These are phyloP conservation scores for Aegilops tauschii DNA, from an alignment of 176 grass and related monocot species.

Conservation along the genomic window DNA sequence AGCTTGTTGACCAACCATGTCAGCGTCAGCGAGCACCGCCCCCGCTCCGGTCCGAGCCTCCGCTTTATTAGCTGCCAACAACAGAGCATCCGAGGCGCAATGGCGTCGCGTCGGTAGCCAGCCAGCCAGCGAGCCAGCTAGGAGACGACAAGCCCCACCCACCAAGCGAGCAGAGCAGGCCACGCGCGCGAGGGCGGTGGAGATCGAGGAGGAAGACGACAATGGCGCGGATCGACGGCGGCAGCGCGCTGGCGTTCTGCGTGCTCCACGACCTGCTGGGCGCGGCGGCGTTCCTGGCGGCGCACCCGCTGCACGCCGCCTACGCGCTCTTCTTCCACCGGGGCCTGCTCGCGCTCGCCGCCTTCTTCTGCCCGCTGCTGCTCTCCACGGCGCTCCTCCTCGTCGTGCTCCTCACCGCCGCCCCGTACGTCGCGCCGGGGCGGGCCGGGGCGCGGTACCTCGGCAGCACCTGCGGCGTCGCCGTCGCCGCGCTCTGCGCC, in stretches of 20 bases:
- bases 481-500: constrained; percentile 49
- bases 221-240: neutral
- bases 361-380: constrained; percentile 79
- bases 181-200: neutral
- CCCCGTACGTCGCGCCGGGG: constrained; percentile 33
- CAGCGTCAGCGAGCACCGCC: neutral
- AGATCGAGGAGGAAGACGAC: neutral
- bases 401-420: constrained; percentile 45
- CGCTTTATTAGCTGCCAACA: neutral
- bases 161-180: no score
- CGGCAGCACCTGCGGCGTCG: constrained; percentile 60
- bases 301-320: constrained; percentile 68
- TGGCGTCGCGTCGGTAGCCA: neutral
- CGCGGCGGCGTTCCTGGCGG: constrained; percentile 50
- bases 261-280: constrained; percentile 54
- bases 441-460: constrained; percentile 27
- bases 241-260: constrained; percentile 17
- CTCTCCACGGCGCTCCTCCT: constrained; percentile 68
- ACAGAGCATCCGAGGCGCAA: neutral
- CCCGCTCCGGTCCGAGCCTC: neutral
- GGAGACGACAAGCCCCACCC: neutral
- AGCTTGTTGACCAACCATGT: neutral
- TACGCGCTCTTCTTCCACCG: constrained; percentile 79
- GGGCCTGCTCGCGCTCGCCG: constrained; percentile 40
- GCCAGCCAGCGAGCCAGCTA: neutral